phyloP scores from a whole-genome alignment of 352 stramenopile genomes.

The Phytopythium aichiense region DNA sequence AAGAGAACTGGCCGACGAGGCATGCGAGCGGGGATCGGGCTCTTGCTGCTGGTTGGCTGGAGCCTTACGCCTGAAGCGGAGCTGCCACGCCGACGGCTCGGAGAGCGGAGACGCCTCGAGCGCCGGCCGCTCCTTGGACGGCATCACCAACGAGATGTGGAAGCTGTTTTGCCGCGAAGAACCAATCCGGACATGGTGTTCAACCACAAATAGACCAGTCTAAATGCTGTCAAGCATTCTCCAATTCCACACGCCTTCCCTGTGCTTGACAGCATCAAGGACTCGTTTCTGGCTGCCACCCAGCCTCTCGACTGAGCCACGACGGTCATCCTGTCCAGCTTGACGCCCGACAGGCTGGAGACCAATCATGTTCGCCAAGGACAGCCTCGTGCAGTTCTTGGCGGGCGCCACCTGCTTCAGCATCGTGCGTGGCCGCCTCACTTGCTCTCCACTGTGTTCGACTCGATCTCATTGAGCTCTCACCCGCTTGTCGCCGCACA shows the following conservation, averaged over 20 bases:
- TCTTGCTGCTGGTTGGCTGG: conserved; percentile 5
- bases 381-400: conserved; percentile 62
- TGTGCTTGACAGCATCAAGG: not conserved
- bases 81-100: conserved; percentile 49
- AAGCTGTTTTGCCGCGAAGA: not conserved
- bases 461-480: not conserved
- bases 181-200: not conserved
- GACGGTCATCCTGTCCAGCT: not conserved
- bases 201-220: conserved; percentile 2
- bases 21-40: not conserved
- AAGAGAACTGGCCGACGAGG: not conserved
- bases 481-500: not conserved
- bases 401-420: conserved; percentile 55
- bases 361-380: conserved; percentile 47
- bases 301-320: not conserved
- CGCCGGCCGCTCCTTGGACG: not conserved
- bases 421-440: conserved; percentile 20
- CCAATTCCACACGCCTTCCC: no score
- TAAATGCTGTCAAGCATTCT: not conserved
- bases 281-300: not conserved
- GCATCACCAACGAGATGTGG: not conserved
- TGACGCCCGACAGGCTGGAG: not conserved
- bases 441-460: not conserved
- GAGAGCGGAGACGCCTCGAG: conserved; percentile 19
- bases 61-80: conserved; percentile 49